Conservation (phyloP, 2,329 filamentous ascomycete species). For the Drechslerella coelobrocha region DNA sequence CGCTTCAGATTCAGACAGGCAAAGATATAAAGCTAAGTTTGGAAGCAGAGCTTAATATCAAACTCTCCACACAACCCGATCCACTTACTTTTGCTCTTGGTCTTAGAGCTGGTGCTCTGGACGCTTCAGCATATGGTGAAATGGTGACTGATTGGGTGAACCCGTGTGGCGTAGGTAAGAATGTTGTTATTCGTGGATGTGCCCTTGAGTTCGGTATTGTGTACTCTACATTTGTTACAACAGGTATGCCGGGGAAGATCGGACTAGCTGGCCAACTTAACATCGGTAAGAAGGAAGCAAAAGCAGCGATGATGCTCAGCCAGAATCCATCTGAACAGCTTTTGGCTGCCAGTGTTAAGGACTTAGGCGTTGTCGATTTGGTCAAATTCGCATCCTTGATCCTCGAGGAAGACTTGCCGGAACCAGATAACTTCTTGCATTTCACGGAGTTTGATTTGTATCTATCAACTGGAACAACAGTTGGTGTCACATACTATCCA, state of each 20-base stretch:
- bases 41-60: conserved; percentile 39
- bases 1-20: conserved; percentile 36
- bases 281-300: conserved; percentile 48
- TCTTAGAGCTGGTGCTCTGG: conserved; percentile 39
- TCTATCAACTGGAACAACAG: conserved; percentile 42
- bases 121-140: conserved; percentile 48
- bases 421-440: conserved; percentile 36
- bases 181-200: conserved; percentile 47
- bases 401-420: conserved; percentile 24
- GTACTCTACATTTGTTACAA: conserved; percentile 33
- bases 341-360: conserved; percentile 33
- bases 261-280: conserved; percentile 49
- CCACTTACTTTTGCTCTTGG: conserved; percentile 50
- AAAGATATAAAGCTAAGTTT: conserved; percentile 39
- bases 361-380: conserved; percentile 49
- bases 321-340: conserved; percentile 50
- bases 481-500: conserved; percentile 50
- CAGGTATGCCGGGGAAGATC: conserved; percentile 41
- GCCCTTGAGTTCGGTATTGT: conserved; percentile 51
- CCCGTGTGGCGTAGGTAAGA: conserved; percentile 46
- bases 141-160: conserved; percentile 51
- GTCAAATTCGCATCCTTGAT: conserved; percentile 43
- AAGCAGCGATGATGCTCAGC: conserved; percentile 48
- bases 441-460: conserved; percentile 45
- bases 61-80: conserved; percentile 36